Evolutionary conservation across 352 stramenopile species (phyloP).

Genomic region (Phytophthora aleatoria): DNA sequence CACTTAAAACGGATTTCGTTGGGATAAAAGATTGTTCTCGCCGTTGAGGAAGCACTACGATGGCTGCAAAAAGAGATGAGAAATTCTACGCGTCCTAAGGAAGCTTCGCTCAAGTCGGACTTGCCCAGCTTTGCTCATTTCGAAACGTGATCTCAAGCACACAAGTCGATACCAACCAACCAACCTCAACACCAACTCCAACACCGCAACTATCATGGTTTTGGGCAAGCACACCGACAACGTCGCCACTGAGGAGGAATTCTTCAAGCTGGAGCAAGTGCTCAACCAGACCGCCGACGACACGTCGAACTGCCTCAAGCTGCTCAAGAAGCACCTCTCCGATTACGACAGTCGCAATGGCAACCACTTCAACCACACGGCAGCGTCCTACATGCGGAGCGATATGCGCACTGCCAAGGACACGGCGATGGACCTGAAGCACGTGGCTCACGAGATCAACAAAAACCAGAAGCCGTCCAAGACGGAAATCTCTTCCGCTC

Average conservation of each 20-base stretch:
- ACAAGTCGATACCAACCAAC: slow-evolving; percentile 19
- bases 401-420: slow-evolving; percentile 38
- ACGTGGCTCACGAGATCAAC: slow-evolving; percentile 26
- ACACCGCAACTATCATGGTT: background rate
- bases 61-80: slow-evolving; percentile 6
- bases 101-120: background rate
- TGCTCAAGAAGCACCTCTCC: slow-evolving; percentile 31
- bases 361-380: slow-evolving; percentile 34
- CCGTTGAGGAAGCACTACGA: slow-evolving; percentile 7
- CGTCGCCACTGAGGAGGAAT: slow-evolving; percentile 22
- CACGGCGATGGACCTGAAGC: slow-evolving; percentile 26
- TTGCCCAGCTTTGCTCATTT: slow-evolving; percentile 3
- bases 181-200: background rate
- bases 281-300: slow-evolving; percentile 29
- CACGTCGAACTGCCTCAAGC: slow-evolving; percentile 20
- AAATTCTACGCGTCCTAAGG: background rate
- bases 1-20: background rate
- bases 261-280: slow-evolving; percentile 33
- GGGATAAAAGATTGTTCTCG: background rate
- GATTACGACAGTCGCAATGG: slow-evolving; percentile 38
- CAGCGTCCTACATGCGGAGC: slow-evolving; percentile 26
- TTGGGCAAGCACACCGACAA: slow-evolving; percentile 32
- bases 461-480: slow-evolving; percentile 24
- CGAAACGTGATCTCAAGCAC: slow-evolving; percentile 25
- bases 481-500: slow-evolving; percentile 22